A percentile compares a stretch with the other conserved stretches of the same genome.
phyloP scores from a whole-genome alignment of 2,329 filamentous ascomycete species.

The Drechslerella coelobrocha region DNA sequence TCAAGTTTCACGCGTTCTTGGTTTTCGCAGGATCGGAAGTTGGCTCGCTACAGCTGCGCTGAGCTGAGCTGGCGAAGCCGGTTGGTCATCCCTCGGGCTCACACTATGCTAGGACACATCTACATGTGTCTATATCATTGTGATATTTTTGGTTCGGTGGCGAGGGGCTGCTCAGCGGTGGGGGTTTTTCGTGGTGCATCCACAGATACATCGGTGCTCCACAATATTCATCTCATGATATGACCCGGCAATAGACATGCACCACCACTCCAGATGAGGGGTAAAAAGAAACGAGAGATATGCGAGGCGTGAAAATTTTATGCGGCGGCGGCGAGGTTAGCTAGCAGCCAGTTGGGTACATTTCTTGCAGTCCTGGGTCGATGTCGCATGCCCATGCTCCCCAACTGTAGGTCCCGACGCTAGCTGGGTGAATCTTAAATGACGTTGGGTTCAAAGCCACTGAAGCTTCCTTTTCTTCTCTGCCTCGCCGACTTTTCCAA shows the following conservation, averaged over 20 bases:
- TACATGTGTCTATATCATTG: no score
- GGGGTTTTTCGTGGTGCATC: neutral
- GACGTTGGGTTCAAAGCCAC: neutral
- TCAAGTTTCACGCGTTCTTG: no score
- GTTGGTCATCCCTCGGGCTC: no score
- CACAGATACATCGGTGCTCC: neutral
- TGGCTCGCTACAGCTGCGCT: no score
- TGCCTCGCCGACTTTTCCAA: neutral
- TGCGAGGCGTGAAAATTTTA: neutral
- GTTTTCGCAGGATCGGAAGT: no score
- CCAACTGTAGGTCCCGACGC: neutral
- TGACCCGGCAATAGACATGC: neutral
- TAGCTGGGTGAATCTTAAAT: neutral
- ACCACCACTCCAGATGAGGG: neutral
- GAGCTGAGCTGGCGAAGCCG: no score
- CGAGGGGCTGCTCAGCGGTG: neutral
- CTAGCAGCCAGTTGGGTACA: neutral
- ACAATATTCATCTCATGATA: neutral
- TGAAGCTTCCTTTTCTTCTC: neutral
- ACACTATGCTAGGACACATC: no score
- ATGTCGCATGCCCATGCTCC: slow-evolving; percentile 6
- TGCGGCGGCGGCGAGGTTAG: neutral
- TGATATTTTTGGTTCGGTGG: no score
- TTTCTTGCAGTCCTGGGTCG: neutral
- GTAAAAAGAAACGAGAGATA: neutral